These are phyloP conservation scores for Neocatenulostroma microsporum DNA, from an alignment of 2,329 filamentous ascomycete genomes.

Conservation along the genomic window DNA sequence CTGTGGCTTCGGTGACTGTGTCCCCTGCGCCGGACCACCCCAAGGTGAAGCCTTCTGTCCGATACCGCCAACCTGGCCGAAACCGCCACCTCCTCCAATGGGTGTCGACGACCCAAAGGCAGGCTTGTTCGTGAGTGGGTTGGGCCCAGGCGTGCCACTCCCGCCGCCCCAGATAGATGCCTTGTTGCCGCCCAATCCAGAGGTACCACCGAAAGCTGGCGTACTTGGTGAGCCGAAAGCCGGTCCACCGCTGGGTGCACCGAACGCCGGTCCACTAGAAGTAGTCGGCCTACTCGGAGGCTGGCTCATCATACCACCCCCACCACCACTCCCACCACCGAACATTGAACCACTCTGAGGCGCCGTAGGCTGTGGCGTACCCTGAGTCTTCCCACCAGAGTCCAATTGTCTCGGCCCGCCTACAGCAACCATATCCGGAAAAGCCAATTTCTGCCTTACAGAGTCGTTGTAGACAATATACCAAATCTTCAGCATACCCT, in stretches of 20 bases:
- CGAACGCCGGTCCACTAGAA: no score
- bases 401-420: conserved; percentile 10
- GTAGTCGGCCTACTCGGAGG: no score
- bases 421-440: conserved; percentile 57
- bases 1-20: conserved; percentile 1
- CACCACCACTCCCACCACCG: no score
- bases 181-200: conserved; percentile 20
- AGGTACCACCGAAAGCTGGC: conserved; percentile 9
- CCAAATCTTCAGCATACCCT: conserved; percentile 78
- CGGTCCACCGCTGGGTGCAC: conserved; percentile 12
- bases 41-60: conserved; percentile 20
- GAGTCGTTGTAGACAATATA: conserved; percentile 89
- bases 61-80: conserved; percentile 18
- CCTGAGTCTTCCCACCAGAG: conserved; percentile 7
- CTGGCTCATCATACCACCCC: no score
- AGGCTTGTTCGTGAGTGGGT: no score
- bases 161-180: conserved; percentile 25
- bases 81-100: conserved; percentile 11
- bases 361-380: no score
- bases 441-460: conserved; percentile 64
- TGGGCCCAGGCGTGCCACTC: conserved; percentile 19
- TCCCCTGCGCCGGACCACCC: conserved; percentile 13
- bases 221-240: conserved; percentile 27
- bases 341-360: no score
- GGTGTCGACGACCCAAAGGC: conserved; percentile 13